Conservation (phyloP, 148 eudicot genomes). For the Fagopyrum homotropicum region DNA sequence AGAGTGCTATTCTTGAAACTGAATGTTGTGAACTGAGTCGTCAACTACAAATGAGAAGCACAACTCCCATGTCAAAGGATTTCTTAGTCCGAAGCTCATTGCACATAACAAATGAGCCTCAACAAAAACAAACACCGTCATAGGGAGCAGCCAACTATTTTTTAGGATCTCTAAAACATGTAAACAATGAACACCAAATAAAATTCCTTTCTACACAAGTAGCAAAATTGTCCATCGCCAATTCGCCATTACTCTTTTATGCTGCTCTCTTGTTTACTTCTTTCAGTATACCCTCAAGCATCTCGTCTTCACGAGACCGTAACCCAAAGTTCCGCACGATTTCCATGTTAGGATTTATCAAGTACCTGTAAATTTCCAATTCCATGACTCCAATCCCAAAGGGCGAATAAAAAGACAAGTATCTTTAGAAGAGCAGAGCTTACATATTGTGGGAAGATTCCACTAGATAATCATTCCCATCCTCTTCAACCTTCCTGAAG, state of each 20-base stretch:
- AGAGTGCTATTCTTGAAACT: no score
- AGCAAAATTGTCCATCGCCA: not conserved
- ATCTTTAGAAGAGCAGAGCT: not conserved
- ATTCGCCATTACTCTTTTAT: not conserved
- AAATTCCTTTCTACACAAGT: not conserved
- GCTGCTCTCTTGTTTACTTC: constrained; percentile 33
- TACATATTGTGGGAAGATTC: constrained; percentile 84
- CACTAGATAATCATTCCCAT: constrained; percentile 78
- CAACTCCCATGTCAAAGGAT: not conserved
- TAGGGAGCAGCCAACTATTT: not conserved
- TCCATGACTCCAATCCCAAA: not conserved
- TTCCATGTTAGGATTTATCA: constrained; percentile 74
- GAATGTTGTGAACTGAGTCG: no score
- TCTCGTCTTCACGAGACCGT: constrained; percentile 56
- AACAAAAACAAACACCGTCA: not conserved
- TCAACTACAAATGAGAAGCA: no score
- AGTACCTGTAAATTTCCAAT: constrained; percentile 43
- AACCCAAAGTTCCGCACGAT: constrained; percentile 58
- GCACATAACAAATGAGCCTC: not conserved
- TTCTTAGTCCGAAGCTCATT: not conserved
- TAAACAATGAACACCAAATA: not conserved
- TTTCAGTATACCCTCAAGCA: constrained; percentile 55
- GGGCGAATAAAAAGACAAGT: no score
- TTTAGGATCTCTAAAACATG: not conserved
- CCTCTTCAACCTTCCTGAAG: constrained; percentile 84